Percentiles rank a stretch among this genome's conserved stretches.
Evolutionary conservation across 768 basidiomycete species (phyloP).

Genomic region (Austroboletus eburneus): DNA sequence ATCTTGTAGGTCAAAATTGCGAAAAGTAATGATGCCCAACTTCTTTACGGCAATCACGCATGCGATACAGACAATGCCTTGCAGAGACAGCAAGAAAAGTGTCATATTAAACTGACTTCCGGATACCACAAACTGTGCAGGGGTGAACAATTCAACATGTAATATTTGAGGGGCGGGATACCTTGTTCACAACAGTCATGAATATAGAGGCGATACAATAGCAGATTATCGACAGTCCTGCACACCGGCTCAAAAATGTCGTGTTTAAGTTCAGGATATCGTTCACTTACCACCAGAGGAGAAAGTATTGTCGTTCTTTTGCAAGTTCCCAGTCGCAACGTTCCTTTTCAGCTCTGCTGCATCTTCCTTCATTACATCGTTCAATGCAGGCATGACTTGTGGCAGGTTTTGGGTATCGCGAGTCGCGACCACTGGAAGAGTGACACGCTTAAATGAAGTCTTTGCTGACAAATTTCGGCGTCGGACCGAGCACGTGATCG

Average conservation of each 20-base stretch:
- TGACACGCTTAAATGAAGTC: too few species aligned
- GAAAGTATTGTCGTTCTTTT: conserved; percentile 9
- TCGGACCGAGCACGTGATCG: neutral
- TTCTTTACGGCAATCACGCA: conserved; percentile 76
- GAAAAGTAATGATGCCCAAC: conserved; percentile 75
- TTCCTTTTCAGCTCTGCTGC: conserved; percentile 54
- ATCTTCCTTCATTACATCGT: conserved; percentile 31
- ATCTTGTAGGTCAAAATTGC: conserved; percentile 76
- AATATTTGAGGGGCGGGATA: conserved; percentile 29
- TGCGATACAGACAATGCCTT: conserved; percentile 79
- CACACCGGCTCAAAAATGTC: neutral
- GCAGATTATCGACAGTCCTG: conserved; percentile 78
- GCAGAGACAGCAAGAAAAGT: conserved; percentile 88
- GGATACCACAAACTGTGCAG: conserved; percentile 83
- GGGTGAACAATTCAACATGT: conserved; percentile 1
- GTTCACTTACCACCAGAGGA: conserved; percentile 25
- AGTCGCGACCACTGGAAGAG: too few species aligned
- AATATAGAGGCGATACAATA: conserved; percentile 92
- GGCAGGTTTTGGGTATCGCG: too few species aligned
- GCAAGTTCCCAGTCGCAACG: conserved; percentile 36
- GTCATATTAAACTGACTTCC: conserved; percentile 95
- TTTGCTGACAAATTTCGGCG: too few species aligned
- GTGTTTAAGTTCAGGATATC: neutral
- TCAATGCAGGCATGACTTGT: conserved; percentile 15
- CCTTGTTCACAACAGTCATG: conserved; percentile 98